Conservation (phyloP, 2,329 filamentous ascomycete genomes). For the Cladophialophora yegresii region DNA sequence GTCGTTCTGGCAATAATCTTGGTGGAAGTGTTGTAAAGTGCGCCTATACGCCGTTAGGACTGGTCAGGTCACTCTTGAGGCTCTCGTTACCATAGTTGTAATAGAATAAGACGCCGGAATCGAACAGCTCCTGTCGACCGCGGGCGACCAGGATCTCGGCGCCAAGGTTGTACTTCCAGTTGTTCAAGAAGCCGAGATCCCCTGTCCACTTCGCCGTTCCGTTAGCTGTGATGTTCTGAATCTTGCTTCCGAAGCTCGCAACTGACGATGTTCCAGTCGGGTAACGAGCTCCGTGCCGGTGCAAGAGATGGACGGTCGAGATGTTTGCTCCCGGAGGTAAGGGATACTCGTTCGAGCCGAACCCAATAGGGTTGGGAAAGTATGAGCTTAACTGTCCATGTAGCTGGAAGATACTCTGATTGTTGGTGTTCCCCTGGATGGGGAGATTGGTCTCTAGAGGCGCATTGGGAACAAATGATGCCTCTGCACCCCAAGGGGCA, state of each 20-base stretch:
- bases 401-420: slow-evolving; percentile 68
- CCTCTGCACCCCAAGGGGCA: slow-evolving; percentile 61
- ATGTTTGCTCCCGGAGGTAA: slow-evolving; percentile 65
- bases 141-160: slow-evolving; percentile 71
- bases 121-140: slow-evolving; percentile 71
- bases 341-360: slow-evolving; percentile 72
- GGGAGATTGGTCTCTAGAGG: slow-evolving; percentile 72
- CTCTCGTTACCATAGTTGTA: slow-evolving; percentile 65
- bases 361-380: slow-evolving; percentile 66
- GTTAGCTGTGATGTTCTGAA: slow-evolving; percentile 55
- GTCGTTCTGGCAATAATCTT: slow-evolving; percentile 75
- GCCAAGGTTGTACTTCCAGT: slow-evolving; percentile 70
- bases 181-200: slow-evolving; percentile 65
- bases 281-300: slow-evolving; percentile 73
- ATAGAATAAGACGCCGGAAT: slow-evolving; percentile 69
- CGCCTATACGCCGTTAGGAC: slow-evolving; percentile 6
- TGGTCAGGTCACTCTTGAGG: background rate
- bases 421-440: slow-evolving; percentile 60
- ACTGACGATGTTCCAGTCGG: slow-evolving; percentile 64
- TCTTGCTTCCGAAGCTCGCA: slow-evolving; percentile 57
- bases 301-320: slow-evolving; percentile 70
- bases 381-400: slow-evolving; percentile 72
- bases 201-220: slow-evolving; percentile 60
- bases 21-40: slow-evolving; percentile 69
- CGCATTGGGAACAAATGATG: slow-evolving; percentile 66